Evolutionary conservation across 2,329 filamentous ascomycete species (phyloP).

Genomic region (Cryphonectria nitschkei): DNA sequence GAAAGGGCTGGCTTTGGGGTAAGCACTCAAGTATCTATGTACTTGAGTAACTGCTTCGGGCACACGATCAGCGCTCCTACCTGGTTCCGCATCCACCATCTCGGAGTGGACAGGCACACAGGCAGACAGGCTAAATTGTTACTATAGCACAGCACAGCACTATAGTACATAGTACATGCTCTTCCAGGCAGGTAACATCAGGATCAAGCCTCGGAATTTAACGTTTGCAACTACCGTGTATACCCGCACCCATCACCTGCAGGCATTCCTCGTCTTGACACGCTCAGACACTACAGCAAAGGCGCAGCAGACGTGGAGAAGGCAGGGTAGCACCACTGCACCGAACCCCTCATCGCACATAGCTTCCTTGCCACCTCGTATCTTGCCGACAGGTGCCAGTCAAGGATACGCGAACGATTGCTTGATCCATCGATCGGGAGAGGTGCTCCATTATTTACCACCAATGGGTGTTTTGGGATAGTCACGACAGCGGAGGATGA

Average conservation of each 20-base stretch:
- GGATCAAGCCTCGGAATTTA: background rate
- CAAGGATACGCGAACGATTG: background rate
- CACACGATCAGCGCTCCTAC: background rate
- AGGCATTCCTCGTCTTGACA: background rate
- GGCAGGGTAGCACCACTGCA: background rate
- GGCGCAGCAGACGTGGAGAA: background rate
- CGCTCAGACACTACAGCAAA: no score
- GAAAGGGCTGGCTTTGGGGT: background rate
- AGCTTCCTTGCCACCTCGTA: background rate
- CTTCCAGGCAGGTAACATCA: conserved; percentile 8
- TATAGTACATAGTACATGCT: background rate
- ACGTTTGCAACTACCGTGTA: background rate
- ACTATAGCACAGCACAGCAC: no score
- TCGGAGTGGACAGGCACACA: background rate
- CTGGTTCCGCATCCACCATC: no score
- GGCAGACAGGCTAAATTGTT: background rate
- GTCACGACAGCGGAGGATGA: background rate
- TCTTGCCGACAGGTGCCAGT: background rate
- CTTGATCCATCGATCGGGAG: conserved; percentile 20
- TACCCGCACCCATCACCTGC: conserved; percentile 1
- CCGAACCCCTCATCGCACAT: background rate
- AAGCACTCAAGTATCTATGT: background rate
- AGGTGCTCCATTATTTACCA: conserved; percentile 17
- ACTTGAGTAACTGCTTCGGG: background rate
- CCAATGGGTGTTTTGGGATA: conserved; percentile 1